These are phyloP conservation scores for Lignosus rhinocerotis DNA, from an alignment of 1,284 basidiomycete species.

Conservation along the genomic window DNA sequence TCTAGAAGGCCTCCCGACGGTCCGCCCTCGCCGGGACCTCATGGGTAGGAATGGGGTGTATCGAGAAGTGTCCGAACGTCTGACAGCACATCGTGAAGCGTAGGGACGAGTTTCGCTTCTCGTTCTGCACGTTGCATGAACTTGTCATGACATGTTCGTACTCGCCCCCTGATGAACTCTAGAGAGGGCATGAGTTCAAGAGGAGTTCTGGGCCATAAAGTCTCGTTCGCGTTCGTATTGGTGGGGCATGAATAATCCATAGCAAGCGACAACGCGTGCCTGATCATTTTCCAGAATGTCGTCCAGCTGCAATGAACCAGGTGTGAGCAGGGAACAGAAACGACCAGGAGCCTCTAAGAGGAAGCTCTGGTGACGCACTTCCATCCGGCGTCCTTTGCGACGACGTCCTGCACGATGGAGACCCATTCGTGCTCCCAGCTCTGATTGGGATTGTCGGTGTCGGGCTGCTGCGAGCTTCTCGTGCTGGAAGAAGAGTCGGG, in stretches of 20 bases:
- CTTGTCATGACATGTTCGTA: slow-evolving; percentile 25
- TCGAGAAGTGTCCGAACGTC: slow-evolving; percentile 5
- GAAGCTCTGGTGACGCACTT: slow-evolving; percentile 25
- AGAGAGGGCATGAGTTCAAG: slow-evolving; percentile 24
- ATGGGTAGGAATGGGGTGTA: neutral
- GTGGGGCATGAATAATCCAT: neutral
- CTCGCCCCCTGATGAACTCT: slow-evolving; percentile 17
- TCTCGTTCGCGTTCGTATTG: neutral
- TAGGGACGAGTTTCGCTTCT: slow-evolving; percentile 18
- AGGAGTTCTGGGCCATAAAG: slow-evolving; percentile 25
- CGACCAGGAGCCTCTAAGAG: neutral
- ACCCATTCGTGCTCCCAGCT: slow-evolving; percentile 31
- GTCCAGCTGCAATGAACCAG: slow-evolving; percentile 24
- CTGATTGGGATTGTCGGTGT: neutral
- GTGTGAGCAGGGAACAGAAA: neutral
- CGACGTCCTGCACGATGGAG: slow-evolving; percentile 34
- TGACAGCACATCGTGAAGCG: slow-evolving; percentile 11
- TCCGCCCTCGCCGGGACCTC: neutral
- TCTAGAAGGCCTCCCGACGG: neutral
- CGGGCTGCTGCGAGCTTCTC: neutral
- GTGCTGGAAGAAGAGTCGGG: neutral
- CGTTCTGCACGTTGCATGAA: slow-evolving; percentile 24
- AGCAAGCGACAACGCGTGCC: slow-evolving; percentile 24
- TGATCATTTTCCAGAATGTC: slow-evolving; percentile 35
- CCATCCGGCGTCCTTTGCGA: slow-evolving; percentile 37